Evolutionary conservation across 352 stramenopile genomes (phyloP), one percentile per base, ranked within the genome.

Genomic region (Aphanomyces cochlioides): DNA sequence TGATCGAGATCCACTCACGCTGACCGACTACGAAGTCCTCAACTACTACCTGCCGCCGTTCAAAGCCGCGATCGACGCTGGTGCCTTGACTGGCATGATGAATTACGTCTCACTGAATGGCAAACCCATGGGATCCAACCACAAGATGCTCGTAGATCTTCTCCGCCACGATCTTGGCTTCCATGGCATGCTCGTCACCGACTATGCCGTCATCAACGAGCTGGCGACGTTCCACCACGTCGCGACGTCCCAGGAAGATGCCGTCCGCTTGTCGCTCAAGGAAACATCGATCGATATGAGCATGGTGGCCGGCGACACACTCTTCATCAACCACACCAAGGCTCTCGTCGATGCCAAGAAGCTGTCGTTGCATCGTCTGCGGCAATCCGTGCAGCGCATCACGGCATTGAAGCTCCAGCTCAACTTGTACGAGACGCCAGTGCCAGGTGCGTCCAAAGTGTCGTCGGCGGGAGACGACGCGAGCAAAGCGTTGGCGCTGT

Each of bases 161-260:
- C 70, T 98, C 34, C 82, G 93, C 21, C 73, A 85, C n/a, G 78
- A 96, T 61, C 82, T 98, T 73, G 73, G 73, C 5, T 98, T 97
- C 67, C 69, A 93, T 36, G 90, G 92, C 7, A 76, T 97, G 47
- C 67, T 97, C 41, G 90, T 98, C 17, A 98, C 93, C 0, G 93
- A 98, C 74, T 98, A 94, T 74, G 78, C 78, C 21, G 92, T 98
- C 76, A 98, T 98, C 45, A 82, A 92, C 64, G 97, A 98, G 66
- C 76, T 97, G 10, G 48, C 79, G 19, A 45, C 68, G 28, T 88
- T 75, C 65, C 84, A 92, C 19, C 80, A 84, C n/a, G 73, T 88
- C 13, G 84, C 80, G 10, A 72, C 72, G 41, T 79, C 72, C 3
- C 40, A 79, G 13, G 73, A 82, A 40, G 78, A 90, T 8, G 88